Conservation (phyloP, 2,329 filamentous ascomycete species). For the Daldinia sp. region DNA sequence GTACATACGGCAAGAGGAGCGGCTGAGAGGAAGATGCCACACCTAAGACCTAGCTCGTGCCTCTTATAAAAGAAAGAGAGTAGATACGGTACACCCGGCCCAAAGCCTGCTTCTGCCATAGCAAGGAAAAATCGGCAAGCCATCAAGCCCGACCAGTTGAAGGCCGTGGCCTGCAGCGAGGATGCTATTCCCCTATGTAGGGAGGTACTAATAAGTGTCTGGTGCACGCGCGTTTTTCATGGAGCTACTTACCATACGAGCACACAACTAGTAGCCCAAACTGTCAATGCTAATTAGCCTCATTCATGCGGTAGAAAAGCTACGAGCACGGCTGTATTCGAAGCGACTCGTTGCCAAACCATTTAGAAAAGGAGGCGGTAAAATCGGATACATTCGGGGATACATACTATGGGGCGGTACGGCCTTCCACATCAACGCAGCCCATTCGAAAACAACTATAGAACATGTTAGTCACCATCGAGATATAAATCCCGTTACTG, state of each 20-base stretch:
- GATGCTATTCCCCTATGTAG: constrained; percentile 45
- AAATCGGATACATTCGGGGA: neutral
- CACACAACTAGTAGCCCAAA: constrained; percentile 45
- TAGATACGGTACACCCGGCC: constrained; percentile 47
- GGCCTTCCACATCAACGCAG: constrained; percentile 54
- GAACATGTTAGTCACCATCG: neutral
- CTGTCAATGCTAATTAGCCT: constrained; percentile 28
- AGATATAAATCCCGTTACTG: neutral
- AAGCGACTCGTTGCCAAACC: neutral
- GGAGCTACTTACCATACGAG: constrained; percentile 41
- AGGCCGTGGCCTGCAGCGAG: constrained; percentile 45
- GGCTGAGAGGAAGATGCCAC: constrained; percentile 48
- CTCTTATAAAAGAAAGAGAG: constrained; percentile 52
- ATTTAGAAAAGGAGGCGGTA: neutral
- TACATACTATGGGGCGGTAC: constrained; percentile 46
- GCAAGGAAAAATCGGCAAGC: constrained; percentile 47
- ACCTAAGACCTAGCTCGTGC: constrained; percentile 54
- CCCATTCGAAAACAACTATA: constrained; percentile 52
- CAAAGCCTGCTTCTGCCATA: constrained; percentile 46
- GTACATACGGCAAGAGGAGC: constrained; percentile 64
- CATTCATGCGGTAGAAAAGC: neutral
- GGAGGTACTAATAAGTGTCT: constrained; percentile 9
- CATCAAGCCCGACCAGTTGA: constrained; percentile 46
- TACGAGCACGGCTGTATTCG: neutral
- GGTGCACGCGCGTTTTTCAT: neutral